Conservation (phyloP, 352 stramenopile genomes). For the Pythium scleroteichum region DNA sequence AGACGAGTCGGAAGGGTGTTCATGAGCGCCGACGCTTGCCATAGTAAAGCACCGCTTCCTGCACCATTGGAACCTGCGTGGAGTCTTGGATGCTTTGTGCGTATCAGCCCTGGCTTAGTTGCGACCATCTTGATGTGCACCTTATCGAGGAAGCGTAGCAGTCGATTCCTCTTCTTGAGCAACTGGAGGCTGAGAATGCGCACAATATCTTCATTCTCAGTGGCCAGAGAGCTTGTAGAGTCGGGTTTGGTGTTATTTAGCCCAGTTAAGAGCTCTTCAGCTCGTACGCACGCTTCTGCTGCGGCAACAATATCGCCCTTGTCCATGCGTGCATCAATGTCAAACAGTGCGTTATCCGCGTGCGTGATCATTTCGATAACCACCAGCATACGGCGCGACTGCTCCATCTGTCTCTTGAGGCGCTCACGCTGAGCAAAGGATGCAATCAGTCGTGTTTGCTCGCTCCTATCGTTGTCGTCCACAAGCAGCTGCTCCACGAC, state of each 20-base stretch:
- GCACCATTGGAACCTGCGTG: not conserved
- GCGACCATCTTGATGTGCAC: conserved; percentile 42
- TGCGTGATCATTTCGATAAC: conserved; percentile 72
- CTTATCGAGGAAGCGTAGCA: conserved; percentile 49
- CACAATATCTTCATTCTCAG: conserved; percentile 36
- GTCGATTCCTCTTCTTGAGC: conserved; percentile 51
- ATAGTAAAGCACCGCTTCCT: conserved; percentile 30
- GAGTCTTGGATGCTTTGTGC: conserved; percentile 21
- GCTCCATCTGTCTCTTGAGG: conserved; percentile 59
- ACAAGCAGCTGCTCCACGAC: conserved; percentile 58
- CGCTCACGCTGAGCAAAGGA: conserved; percentile 62
- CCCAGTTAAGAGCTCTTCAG: conserved; percentile 38
- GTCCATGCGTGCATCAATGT: conserved; percentile 50
- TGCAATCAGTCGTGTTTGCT: conserved; percentile 36
- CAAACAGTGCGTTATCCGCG: conserved; percentile 51
- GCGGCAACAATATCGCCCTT: conserved; percentile 47
- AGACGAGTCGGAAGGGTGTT: conserved; percentile 41
- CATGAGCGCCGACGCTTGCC: conserved; percentile 55
- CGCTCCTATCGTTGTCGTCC: conserved; percentile 6
- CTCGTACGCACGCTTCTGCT: conserved; percentile 39
- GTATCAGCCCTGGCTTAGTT: conserved; percentile 47
- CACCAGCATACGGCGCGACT: conserved; percentile 59
- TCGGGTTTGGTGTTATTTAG: conserved; percentile 12
- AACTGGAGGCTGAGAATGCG: conserved; percentile 48
- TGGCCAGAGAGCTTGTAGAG: not conserved